These are phyloP conservation scores for Lactarius trivialis DNA, from an alignment of 768 basidiomycete genomes.

Conservation along the genomic window DNA sequence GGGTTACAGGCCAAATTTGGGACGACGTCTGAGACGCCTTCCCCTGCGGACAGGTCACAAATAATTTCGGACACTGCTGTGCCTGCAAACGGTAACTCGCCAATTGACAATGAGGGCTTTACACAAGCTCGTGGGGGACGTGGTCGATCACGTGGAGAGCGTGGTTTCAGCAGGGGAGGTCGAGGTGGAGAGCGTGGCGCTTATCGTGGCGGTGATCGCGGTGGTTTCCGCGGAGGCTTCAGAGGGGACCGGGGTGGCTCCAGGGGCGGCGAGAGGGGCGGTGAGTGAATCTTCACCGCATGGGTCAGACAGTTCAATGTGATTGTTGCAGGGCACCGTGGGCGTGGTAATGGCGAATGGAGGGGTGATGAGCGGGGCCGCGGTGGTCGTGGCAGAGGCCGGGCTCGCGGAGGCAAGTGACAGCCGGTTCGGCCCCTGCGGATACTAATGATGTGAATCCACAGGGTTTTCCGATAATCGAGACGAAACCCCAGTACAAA, in stretches of 20 bases:
- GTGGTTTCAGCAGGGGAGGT: conserved; percentile 15
- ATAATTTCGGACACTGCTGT: conserved; percentile 26
- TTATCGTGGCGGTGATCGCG: conserved; percentile 26
- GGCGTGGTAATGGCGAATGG: conserved; percentile 30
- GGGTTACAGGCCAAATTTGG: conserved; percentile 72
- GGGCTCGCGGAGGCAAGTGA: conserved; percentile 28
- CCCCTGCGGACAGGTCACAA: conserved; percentile 32
- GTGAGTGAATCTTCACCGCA: conserved; percentile 4
- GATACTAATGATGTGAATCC: neutral
- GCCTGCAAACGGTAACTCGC: conserved; percentile 26
- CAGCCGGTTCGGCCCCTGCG: neutral
- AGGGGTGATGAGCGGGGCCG: conserved; percentile 27
- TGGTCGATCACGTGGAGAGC: conserved; percentile 21
- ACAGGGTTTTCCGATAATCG: conserved; percentile 17
- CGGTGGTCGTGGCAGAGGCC: conserved; percentile 28
- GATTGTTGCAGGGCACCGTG: conserved; percentile 18
- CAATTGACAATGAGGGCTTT: conserved; percentile 60
- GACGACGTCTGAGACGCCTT: conserved; percentile 46
- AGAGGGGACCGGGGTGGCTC: conserved; percentile 29
- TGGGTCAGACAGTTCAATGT: neutral
- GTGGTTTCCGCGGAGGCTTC: conserved; percentile 40
- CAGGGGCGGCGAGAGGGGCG: conserved; percentile 24
- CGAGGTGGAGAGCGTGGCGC: conserved; percentile 23
- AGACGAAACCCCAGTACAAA: conserved; percentile 16
- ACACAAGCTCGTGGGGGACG: conserved; percentile 24